Percentiles rank a stretch among this genome's conserved stretches.
Conservation (phyloP, 805 yeast genomes). For the Wickerhamia fluorescens region DNA sequence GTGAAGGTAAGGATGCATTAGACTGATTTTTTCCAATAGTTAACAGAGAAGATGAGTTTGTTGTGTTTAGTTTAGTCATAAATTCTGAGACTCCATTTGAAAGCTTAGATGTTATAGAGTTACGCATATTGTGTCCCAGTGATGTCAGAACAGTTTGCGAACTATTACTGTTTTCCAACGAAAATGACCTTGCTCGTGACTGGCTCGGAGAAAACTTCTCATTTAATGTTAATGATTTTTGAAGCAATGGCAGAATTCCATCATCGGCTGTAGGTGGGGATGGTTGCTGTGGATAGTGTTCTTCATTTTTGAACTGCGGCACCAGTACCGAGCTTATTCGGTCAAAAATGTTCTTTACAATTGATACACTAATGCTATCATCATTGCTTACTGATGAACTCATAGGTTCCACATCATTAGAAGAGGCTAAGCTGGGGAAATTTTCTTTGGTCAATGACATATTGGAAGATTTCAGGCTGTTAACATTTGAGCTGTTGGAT, state of each 20-base stretch:
- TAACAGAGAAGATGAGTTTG: constrained; percentile 5
- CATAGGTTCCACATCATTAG: constrained; percentile 8
- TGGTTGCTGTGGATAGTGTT: constrained; percentile 10
- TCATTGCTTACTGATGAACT: too few species aligned
- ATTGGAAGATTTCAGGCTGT: constrained; percentile 12
- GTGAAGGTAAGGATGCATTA: constrained; percentile 27
- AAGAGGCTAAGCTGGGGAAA: constrained; percentile 18
- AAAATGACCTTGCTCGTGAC: constrained; percentile 32
- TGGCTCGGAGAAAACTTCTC: constrained; percentile 28
- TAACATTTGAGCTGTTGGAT: constrained; percentile 25
- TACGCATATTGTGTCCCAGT: too few species aligned
- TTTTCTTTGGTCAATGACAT: constrained; percentile 13
- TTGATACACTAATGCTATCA: constrained; percentile 18
- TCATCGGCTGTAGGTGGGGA: too few species aligned
- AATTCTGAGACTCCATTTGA: constrained; percentile 36
- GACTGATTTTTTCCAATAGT: constrained; percentile 14
- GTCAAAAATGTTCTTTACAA: constrained; percentile 31
- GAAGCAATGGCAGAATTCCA: too few species aligned
- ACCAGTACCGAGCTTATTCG: constrained; percentile 26
- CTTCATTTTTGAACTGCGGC: constrained; percentile 12
- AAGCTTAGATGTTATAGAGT: constrained; percentile 31
- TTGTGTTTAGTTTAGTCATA: constrained; percentile 32
- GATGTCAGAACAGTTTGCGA: too few species aligned
- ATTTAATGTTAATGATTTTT: constrained; percentile 20
- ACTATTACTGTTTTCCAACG: constrained; percentile 18